Percentiles rank a stretch among this genome's conserved stretches.
Conservation (phyloP, 139 green algal genomes). For the Tetradesmus lagerheimii region DNA sequence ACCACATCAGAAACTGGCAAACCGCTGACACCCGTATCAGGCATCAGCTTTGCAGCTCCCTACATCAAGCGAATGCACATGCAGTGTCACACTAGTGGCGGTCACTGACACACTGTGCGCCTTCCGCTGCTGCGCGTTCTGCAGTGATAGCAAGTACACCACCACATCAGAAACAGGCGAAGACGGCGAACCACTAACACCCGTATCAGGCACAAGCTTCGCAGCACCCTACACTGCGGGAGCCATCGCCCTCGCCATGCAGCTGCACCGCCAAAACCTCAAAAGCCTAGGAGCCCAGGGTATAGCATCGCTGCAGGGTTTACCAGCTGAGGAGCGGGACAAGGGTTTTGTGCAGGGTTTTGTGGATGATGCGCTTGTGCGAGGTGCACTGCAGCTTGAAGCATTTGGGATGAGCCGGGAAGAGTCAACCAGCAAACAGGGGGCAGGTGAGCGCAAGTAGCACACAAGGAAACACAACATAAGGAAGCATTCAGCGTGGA, state of each 20-base stretch:
- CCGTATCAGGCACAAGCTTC: slow-evolving; percentile 15
- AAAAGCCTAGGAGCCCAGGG: not conserved
- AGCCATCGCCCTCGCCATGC: slow-evolving; percentile 2
- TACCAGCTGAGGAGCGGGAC: not conserved
- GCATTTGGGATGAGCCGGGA: not conserved
- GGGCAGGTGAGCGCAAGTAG: not conserved
- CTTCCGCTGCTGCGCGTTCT: not conserved
- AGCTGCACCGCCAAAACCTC: not conserved
- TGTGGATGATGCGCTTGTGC: not conserved
- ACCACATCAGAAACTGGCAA: not conserved
- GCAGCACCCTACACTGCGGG: slow-evolving; percentile 16
- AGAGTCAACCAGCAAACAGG: slow-evolving; percentile 24
- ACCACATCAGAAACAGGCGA: not conserved
- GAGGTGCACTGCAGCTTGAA: not conserved
- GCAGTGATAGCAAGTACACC: not conserved
- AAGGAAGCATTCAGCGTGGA: too few species aligned
- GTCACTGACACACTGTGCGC: too few species aligned
- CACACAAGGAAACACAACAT: too few species aligned
- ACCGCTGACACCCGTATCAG: not conserved
- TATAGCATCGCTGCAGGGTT: slow-evolving; percentile 7
- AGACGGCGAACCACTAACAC: not conserved
- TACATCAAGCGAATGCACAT: too few species aligned
- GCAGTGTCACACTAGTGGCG: not conserved
- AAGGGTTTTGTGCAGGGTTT: slow-evolving; percentile 10
- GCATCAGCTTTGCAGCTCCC: slow-evolving; percentile 18